Base-by-base conservation (phyloP, 2,329 filamentous ascomycete genomes). In the Ophiostoma sp. region DNA sequence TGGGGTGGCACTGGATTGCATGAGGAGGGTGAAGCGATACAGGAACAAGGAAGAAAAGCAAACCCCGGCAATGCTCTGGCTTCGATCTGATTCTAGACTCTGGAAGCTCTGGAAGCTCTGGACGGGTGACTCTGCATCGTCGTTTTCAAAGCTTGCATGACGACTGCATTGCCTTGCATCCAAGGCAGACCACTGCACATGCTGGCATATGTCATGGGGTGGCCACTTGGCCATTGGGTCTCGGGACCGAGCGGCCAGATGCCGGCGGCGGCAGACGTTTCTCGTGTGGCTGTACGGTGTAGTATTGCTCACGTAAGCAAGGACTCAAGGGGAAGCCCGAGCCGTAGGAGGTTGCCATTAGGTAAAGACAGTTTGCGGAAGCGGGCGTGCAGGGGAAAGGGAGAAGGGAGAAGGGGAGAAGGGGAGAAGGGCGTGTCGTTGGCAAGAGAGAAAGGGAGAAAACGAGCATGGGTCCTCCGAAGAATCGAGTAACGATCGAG, bases 401-500 rank as follows among this genome's bases (percentile, higher is more conserved):
- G 47, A 9, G n/a, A 55, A 9, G 42, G 42, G 36, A 40, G 58
- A 62, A 5, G 40, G 45, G 36, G 42, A 64, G 42, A 55, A 49
- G 60, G 66, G 64, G 52, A 55, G 38, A 40, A 7, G 27, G 27
- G 27, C 27, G 27, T 27, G 27, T 27, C 27, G 27, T 27, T 27
- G 27, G 27, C 27, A 18, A 9, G 42, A 12, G 36, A 40, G 58
- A 62, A 5, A 41, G 45, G 36, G 42, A 64, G 42, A 44, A 49
- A 62, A 60, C 64, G 52, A 55, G 38, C 14, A 16, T 41, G 52
- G 18, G 38, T 7, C 58, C 16, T 55, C 3, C 12, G 41, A 66
- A 2, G n/a, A 7, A 1, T 40, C 47, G 64, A 68, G 38, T 63
- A 63, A 36, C 38, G 52, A 66, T 66, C 64, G 67, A 68, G 67